phyloP scores from a whole-genome alignment of 2,329 filamentous ascomycete species.

The Epichloe hybrida region DNA sequence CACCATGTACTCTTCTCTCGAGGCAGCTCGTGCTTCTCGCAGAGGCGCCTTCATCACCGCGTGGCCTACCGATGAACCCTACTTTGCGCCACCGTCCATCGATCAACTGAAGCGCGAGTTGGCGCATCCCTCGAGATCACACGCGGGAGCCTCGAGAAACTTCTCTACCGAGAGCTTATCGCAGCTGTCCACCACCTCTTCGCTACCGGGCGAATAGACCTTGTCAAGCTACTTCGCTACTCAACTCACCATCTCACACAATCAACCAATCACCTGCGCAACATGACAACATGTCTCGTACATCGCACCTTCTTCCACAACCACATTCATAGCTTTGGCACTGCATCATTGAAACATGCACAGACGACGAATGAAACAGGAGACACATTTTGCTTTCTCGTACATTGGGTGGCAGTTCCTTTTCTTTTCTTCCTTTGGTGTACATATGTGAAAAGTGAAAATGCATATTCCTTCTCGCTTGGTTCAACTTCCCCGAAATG shows the following conservation, averaged over 20 bases:
- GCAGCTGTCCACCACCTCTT: neutral
- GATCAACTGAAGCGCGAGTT: conserved; percentile 1
- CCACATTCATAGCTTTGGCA: neutral
- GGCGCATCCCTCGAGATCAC: neutral
- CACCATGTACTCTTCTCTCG: conserved; percentile 12
- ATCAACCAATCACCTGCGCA: neutral
- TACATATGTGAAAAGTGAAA: neutral
- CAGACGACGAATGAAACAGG: neutral
- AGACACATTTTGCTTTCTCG: neutral
- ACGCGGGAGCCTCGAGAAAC: neutral
- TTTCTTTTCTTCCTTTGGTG: neutral
- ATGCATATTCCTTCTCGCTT: neutral
- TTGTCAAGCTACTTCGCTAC: neutral
- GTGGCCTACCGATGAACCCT: conserved; percentile 16
- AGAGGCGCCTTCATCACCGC: conserved; percentile 15
- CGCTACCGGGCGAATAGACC: neutral
- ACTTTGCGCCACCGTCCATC: conserved; percentile 4
- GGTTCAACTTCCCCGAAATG: neutral
- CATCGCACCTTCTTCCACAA: neutral
- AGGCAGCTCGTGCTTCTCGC: conserved; percentile 12
- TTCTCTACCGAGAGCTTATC: neutral
- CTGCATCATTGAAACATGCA: neutral
- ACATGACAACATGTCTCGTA: neutral
- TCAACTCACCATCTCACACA: neutral
- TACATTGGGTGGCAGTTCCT: neutral